Conservation (phyloP, 164 flowering plant genomes). For the Cinnamomum micranthum region DNA sequence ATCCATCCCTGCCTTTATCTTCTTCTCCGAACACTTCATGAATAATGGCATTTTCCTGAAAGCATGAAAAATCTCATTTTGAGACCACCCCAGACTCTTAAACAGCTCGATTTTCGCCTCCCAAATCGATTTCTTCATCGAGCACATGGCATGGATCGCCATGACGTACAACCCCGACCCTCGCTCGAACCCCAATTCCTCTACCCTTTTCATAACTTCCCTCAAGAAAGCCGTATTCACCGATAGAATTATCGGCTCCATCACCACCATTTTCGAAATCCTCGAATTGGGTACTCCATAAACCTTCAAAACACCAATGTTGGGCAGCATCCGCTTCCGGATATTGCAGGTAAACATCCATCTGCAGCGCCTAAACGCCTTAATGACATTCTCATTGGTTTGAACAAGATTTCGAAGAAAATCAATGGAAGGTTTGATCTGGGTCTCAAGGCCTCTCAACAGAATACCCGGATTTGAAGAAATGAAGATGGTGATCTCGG, state of each 20-base stretch:
- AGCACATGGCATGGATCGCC: constrained; percentile 3
- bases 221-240: neutral
- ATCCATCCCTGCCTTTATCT: constrained; percentile 3
- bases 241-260: constrained; percentile 1
- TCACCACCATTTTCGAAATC: neutral
- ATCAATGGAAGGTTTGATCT: neutral
- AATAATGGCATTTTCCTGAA: constrained; percentile 2
- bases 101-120: constrained; percentile 8
- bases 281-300: neutral
- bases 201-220: neutral
- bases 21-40: constrained; percentile 3
- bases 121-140: constrained; percentile 10
- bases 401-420: constrained; percentile 1
- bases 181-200: constrained; percentile 3
- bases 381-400: constrained; percentile 4
- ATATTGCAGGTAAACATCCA: neutral
- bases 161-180: constrained; percentile 3
- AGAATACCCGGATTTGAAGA: neutral
- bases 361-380: constrained; percentile 1
- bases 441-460: neutral
- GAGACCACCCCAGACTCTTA: constrained; percentile 14
- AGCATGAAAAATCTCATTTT: neutral
- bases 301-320: constrained; percentile 5
- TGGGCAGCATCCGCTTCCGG: neutral
- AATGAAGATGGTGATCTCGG: constrained; percentile 3